Base-by-base conservation (phyloP, 2,329 filamentous ascomycete genomes). In the Sporothrix dimorphospora region DNA sequence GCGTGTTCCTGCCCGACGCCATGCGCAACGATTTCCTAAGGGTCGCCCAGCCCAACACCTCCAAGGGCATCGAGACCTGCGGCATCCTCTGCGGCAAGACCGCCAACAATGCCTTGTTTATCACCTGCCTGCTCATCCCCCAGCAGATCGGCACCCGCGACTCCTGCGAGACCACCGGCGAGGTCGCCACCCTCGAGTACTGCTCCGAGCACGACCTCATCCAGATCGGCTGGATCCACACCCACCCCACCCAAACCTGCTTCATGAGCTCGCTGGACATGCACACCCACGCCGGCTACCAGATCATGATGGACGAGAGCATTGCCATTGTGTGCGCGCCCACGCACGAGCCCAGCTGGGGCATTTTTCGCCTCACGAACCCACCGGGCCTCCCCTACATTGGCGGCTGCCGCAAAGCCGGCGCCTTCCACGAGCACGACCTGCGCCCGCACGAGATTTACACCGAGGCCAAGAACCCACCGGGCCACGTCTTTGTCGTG, bases 321-420 rank as follows among this genome's bases (percentile, higher is more conserved):
- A 94, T 99, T 74, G 96, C 96, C 4, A 97, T 99, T 77, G 96
- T 99, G 51, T 99, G 96, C 82, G 93, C 96, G 6, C 96, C 96
- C 0, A 91, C 88, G 72, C 93, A 92, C 77, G 85, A 86, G 47
- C 92, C 65, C 40, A 95, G 93, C 74, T 95, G 93, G 85, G 96
- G 96, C 66, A 92, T 97, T 30, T 99, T 98, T 82, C 90, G 96
- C 45, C 85, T 99, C 4, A 99, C 96, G 0, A 93, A 98, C 80
- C 96, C 96, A 0, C 95, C 96, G 0, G 96, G 96, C 0, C 86
- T 98, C 76, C 90, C 92, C 75, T 89, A 93, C n/a, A 91, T 99
- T 45, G 84, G 97, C 59, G 87, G 90, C 53, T 99, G 96, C 81
- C 90, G 83, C 2, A 88, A 94, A 73, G 87, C 88, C 0, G 92